Percentiles rank a stretch among this genome's conserved stretches.
Conservation (phyloP, 441 rosid species). For the Erodium texanum region DNA sequence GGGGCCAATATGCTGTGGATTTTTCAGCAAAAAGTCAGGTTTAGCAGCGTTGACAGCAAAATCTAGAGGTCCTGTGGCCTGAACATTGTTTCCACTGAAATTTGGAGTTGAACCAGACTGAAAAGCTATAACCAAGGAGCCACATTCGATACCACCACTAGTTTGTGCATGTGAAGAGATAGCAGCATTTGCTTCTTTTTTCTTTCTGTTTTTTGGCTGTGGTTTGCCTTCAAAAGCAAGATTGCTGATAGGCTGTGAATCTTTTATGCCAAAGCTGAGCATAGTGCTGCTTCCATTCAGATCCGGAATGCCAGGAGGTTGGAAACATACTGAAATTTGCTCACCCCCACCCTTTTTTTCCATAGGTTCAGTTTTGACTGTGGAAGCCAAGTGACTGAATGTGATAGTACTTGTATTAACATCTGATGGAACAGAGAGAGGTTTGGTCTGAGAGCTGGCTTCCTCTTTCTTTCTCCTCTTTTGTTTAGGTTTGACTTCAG, state of each 20-base stretch:
- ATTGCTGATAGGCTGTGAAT: constrained; percentile 17
- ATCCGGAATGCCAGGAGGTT: constrained; percentile 43
- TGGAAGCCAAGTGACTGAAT: constrained; percentile 19
- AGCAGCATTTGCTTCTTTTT: constrained; percentile 18
- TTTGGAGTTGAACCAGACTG: constrained; percentile 35
- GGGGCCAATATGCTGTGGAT: constrained; percentile 17
- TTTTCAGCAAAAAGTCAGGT: constrained; percentile 8
- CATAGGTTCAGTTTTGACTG: constrained; percentile 18
- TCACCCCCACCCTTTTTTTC: constrained; percentile 20
- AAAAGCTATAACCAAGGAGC: constrained; percentile 29
- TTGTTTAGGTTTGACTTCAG: constrained; percentile 16
- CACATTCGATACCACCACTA: constrained; percentile 16
- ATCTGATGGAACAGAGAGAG: neutral
- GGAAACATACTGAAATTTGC: constrained; percentile 13
- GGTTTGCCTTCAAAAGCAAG: constrained; percentile 6
- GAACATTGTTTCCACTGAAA: constrained; percentile 23
- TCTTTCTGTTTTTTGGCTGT: constrained; percentile 28
- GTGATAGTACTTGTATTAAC: constrained; percentile 3
- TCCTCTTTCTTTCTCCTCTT: constrained; percentile 28
- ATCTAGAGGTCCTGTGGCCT: neutral
- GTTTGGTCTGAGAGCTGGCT: neutral
- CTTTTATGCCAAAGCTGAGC: constrained; percentile 18
- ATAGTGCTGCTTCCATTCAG: constrained; percentile 38
- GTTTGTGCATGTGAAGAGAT: constrained; percentile 17
- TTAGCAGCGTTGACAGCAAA: neutral